A percentile compares a stretch with the other conserved stretches of the same genome.
These are phyloP conservation scores for Coemansia sp. DNA, from an alignment of 192 early-diverging fungal species.

Conservation along the genomic window DNA sequence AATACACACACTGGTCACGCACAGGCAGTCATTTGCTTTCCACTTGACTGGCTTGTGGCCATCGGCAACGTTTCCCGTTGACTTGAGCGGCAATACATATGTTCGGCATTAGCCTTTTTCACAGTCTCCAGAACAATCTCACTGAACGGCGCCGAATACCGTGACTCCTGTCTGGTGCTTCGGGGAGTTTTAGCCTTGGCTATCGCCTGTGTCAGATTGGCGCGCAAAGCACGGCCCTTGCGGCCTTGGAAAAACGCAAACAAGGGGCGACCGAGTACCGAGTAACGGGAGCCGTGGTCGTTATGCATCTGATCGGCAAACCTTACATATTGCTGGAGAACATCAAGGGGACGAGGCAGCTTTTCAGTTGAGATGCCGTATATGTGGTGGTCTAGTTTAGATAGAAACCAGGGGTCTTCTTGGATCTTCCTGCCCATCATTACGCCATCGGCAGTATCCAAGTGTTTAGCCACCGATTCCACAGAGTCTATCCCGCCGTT, in stretches of 20 bases:
- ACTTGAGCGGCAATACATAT: neutral
- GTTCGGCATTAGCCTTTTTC: constrained; percentile 14
- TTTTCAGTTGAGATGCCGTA: constrained; percentile 11
- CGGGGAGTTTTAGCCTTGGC: neutral
- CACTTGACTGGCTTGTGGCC: too few relatives aligned
- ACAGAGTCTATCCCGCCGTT: constrained; percentile 67
- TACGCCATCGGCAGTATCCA: constrained; percentile 58
- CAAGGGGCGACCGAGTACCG: constrained; percentile 38
- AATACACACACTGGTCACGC: too few relatives aligned
- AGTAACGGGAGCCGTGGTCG: constrained; percentile 27
- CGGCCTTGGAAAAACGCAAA: constrained; percentile 36
- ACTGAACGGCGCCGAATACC: constrained; percentile 12
- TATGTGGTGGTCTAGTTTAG: constrained; percentile 54
- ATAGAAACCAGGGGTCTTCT: constrained; percentile 66
- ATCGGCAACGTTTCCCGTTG: too few relatives aligned
- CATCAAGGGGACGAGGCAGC: constrained; percentile 10
- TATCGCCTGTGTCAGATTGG: constrained; percentile 13
- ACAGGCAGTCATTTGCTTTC: too few relatives aligned
- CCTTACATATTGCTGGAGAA: constrained; percentile 24
- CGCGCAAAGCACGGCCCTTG: constrained; percentile 28
- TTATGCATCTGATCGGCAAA: constrained; percentile 36
- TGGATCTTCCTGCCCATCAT: constrained; percentile 73
- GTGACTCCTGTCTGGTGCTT: neutral
- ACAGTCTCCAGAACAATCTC: constrained; percentile 22
- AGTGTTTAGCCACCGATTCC: constrained; percentile 48